Evolutionary conservation across 148 eudicot genomes (phyloP).

Genomic region (Euryodendron excelsum): DNA sequence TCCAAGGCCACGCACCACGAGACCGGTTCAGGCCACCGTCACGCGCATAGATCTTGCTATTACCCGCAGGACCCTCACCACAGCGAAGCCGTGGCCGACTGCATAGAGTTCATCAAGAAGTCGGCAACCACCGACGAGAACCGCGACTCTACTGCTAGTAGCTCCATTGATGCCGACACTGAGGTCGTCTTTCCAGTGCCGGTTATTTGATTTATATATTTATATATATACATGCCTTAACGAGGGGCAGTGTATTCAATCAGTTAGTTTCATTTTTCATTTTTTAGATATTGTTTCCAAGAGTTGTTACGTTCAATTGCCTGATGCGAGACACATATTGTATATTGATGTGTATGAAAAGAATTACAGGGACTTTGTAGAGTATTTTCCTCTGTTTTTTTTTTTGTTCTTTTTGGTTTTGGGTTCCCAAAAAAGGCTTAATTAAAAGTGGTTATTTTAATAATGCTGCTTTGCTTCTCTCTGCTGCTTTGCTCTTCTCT

Average conservation of each 20-base stretch:
- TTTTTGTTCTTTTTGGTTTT: no score
- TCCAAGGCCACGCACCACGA: slow-evolving; percentile 33
- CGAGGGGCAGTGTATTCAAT: no score
- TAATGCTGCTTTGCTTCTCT: no score
- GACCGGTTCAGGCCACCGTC: neutral
- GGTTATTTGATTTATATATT: slow-evolving; percentile 37
- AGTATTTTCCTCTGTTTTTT: no score
- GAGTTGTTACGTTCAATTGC: no score
- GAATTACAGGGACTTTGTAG: neutral
- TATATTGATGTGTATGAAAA: no score
- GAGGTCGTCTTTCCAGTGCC: slow-evolving; percentile 24
- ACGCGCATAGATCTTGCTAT: slow-evolving; percentile 24
- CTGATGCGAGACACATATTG: neutral
- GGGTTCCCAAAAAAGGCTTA: no score
- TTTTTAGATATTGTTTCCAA: neutral
- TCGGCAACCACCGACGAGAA: slow-evolving; percentile 17
- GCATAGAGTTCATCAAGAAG: slow-evolving; percentile 73
- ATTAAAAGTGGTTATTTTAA: no score
- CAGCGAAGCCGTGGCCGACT: slow-evolving; percentile 68
- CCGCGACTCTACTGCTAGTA: slow-evolving; percentile 15
- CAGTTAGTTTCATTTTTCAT: no score
- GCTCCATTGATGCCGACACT: neutral
- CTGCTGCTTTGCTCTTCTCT: no score
- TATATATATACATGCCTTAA: no score
- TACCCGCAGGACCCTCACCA: slow-evolving; percentile 41